Base-by-base conservation (phyloP, 75 land plant species). In the Selaginella moellendorffii region DNA sequence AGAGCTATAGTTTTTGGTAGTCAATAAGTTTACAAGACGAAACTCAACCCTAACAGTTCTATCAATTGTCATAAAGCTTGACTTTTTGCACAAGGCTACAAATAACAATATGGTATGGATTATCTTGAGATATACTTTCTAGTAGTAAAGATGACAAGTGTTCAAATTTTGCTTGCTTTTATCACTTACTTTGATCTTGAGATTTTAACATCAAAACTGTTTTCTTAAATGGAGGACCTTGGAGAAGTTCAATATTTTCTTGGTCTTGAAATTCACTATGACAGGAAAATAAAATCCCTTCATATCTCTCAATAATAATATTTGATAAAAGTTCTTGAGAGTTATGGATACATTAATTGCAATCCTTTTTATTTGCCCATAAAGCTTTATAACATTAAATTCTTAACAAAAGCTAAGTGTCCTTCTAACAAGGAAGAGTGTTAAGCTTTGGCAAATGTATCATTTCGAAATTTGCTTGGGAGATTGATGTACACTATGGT, bases 211-310 rank as follows among this genome's bases (percentile, higher is more conserved):
- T 36, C 14, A 36, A 36, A 36, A 36, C 14, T 36, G 46, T 14
- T 36, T 36, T 36, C 46, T 36, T 36, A 36, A 36, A 36, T 36
- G 46, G 46, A 36, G 46, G 46, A 36, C 46, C 46, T 36, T 36
- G 46, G 14, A 36, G 46, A 36, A 36, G 46, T 14, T 36, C 14
- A 14, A 14, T 36, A 36, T 36, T 36, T 36, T 36, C 46, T 36
- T 36, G 46, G 46, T 36, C n/a, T n/a, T n/a, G n/a, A 36, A 14
- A 36, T 36, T 14, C 14, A 14, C 14, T 14, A 36, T 5, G 14
- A 36, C 14, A 36, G 14, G 46, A 36, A 36, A 14, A 5, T 36
- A 14, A 36, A 14, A 14, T 36, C 5, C 14, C 46, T 36, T 5
- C 46, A 36, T 14, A 36, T 36, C 46, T 36, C 46, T 14, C 46